These are phyloP conservation scores for Coemansia sp. DNA, from an alignment of 192 early-diverging fungal genomes.

Conservation along the genomic window DNA sequence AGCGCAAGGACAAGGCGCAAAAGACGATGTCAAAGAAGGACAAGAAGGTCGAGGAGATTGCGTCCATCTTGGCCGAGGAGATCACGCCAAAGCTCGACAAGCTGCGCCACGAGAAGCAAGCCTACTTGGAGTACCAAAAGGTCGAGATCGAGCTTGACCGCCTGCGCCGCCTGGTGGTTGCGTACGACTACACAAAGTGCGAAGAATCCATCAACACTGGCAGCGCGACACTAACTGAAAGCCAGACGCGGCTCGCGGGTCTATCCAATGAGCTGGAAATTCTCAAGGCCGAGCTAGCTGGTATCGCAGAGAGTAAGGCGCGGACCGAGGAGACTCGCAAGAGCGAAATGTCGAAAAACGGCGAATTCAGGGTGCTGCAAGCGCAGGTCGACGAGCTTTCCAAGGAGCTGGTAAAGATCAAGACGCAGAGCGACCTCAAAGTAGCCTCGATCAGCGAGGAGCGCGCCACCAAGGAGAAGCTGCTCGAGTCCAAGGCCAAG, in stretches of 20 bases:
- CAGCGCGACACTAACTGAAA: constrained; percentile 26
- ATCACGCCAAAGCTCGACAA: constrained; percentile 94
- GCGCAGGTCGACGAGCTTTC: constrained; percentile 70
- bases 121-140: constrained; percentile 93
- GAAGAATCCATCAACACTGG: constrained; percentile 63
- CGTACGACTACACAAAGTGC: constrained; percentile 79
- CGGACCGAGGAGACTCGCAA: constrained; percentile 54
- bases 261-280: constrained; percentile 51
- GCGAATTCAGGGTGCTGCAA: constrained; percentile 75
- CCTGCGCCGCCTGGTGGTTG: constrained; percentile 76
- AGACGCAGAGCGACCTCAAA: constrained; percentile 86
- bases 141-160: constrained; percentile 89
- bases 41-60: constrained; percentile 92
- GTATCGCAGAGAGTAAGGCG: constrained; percentile 65
- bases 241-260: constrained; percentile 37
- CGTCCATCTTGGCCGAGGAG: constrained; percentile 78
- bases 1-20: constrained; percentile 93
- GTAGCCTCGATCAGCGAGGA: constrained; percentile 80
- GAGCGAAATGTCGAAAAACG: constrained; percentile 61
- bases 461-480: constrained; percentile 34
- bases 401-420: constrained; percentile 80
- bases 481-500: constrained; percentile 33
- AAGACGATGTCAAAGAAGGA: constrained; percentile 96
- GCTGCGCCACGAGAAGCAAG: constrained; percentile 82
- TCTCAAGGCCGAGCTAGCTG: constrained; percentile 65